phyloP scores from a whole-genome alignment of 2,329 filamentous ascomycete species.

The Hypoxylon sp. region DNA sequence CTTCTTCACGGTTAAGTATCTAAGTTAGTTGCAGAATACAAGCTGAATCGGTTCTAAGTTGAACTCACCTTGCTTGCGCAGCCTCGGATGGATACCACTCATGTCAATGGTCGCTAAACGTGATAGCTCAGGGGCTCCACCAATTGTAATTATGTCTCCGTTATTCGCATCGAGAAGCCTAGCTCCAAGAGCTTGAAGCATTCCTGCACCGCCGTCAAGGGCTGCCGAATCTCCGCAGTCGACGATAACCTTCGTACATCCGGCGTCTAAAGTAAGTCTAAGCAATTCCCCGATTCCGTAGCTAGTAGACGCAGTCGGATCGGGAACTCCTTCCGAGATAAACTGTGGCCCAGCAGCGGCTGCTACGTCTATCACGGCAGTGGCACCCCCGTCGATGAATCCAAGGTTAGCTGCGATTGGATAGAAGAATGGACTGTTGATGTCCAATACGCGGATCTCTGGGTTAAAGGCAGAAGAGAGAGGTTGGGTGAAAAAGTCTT shows the following conservation, averaged over 20 bases:
- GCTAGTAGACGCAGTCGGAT: neutral
- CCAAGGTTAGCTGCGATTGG: neutral
- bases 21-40: neutral
- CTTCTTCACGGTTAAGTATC: neutral
- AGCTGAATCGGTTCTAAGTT: neutral
- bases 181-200: constrained; percentile 11
- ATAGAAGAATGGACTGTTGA: neutral
- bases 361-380: neutral
- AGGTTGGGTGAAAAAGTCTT: neutral
- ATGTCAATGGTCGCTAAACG: neutral
- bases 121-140: neutral
- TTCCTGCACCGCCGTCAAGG: constrained; percentile 5
- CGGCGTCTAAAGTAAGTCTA: neutral
- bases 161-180: constrained; percentile 2
- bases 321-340: neutral
- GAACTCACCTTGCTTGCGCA: neutral
- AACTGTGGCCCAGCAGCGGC: neutral
- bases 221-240: neutral
- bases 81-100: neutral
- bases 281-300: constrained; percentile 4
- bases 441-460: neutral
- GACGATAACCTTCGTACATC: constrained; percentile 2
- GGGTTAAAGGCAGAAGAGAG: neutral
- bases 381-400: neutral
- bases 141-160: neutral